These are phyloP conservation scores for Arachnomyces sp. DNA, from an alignment of 2,329 filamentous ascomycete genomes.

Conservation along the genomic window DNA sequence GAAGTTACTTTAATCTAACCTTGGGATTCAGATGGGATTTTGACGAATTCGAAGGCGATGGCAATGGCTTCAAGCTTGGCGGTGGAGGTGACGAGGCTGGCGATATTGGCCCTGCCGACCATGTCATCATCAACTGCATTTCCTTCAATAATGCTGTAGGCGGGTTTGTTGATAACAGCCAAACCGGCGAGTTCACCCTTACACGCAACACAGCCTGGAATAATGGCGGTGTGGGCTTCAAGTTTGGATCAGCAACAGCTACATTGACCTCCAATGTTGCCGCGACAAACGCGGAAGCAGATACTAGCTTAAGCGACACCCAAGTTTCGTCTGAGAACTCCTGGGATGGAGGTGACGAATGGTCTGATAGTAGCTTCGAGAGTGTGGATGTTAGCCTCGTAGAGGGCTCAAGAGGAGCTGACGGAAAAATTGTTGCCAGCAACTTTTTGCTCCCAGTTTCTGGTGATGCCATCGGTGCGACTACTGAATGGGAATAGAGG, in stretches of 20 bases:
- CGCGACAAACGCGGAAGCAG: conserved; percentile 22
- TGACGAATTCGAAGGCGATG: conserved; percentile 37
- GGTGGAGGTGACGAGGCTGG: conserved; percentile 24
- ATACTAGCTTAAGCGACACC: conserved; percentile 15
- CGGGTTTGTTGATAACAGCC: conserved; percentile 42
- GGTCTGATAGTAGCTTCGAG: conserved; percentile 34
- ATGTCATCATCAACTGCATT: conserved; percentile 40
- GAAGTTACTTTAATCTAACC: conserved; percentile 4
- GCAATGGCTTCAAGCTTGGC: conserved; percentile 45
- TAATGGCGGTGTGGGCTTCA: conserved; percentile 38
- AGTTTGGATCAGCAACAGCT: conserved; percentile 27
- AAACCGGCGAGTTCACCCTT: conserved; percentile 35
- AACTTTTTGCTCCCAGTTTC: conserved; percentile 36
- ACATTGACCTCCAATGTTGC: conserved; percentile 36
- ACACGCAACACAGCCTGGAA: conserved; percentile 42
- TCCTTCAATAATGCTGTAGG: conserved; percentile 39
- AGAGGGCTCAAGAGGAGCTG: conserved; percentile 30
- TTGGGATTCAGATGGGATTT: conserved; percentile 32
- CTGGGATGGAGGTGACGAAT: conserved; percentile 34
- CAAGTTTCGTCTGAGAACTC: conserved; percentile 34
- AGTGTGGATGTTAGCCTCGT: conserved; percentile 29
- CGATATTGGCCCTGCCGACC: conserved; percentile 33
- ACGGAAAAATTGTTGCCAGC: conserved; percentile 35
- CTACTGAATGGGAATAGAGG: conserved; percentile 16
- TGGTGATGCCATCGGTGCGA: conserved; percentile 35